A percentile compares a stretch with the other conserved stretches of the same genome.
Evolutionary conservation across 495 filamentous ascomycete species (phyloP).

Genomic region (Thermothielavioides terrestris): DNA sequence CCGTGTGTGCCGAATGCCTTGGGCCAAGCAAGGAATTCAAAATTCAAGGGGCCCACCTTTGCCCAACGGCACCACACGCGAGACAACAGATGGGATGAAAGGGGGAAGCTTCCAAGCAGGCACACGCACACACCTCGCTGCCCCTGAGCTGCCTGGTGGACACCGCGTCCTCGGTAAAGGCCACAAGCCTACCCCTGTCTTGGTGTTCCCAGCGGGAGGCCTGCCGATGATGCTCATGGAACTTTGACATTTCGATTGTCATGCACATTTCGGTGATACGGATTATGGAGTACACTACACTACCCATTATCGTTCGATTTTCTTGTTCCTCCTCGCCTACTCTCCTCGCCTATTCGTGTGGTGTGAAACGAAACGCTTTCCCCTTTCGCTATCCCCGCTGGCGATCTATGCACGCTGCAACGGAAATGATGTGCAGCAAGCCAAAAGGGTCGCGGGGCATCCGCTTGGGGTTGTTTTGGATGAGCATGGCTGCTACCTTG

Average conservation of each 20-base stretch:
- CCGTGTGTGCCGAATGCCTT: not conserved
- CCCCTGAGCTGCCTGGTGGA: no score
- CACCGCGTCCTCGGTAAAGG: not conserved
- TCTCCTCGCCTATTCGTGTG: no score
- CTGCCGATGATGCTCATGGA: not conserved
- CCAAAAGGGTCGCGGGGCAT: not conserved
- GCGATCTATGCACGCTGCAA: constrained; percentile 13
- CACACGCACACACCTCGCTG: no score
- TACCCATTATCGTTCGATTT: not conserved
- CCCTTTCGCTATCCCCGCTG: not conserved
- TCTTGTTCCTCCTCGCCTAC: no score
- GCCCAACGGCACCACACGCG: no score
- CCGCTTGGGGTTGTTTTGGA: constrained; percentile 3
- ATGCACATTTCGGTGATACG: not conserved
- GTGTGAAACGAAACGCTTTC: not conserved
- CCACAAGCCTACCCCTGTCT: not conserved
- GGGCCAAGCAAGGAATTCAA: no score
- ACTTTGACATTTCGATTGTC: not conserved
- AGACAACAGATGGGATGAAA: no score
- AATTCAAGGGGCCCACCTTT: no score
- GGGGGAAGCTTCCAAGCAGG: no score
- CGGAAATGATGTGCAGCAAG: constrained; percentile 20
- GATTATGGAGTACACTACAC: no score
- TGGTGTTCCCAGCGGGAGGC: not conserved
- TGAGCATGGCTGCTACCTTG: not conserved